phyloP scores from a whole-genome alignment of 2,329 filamentous ascomycete genomes.

The Botrytis elliptica region DNA sequence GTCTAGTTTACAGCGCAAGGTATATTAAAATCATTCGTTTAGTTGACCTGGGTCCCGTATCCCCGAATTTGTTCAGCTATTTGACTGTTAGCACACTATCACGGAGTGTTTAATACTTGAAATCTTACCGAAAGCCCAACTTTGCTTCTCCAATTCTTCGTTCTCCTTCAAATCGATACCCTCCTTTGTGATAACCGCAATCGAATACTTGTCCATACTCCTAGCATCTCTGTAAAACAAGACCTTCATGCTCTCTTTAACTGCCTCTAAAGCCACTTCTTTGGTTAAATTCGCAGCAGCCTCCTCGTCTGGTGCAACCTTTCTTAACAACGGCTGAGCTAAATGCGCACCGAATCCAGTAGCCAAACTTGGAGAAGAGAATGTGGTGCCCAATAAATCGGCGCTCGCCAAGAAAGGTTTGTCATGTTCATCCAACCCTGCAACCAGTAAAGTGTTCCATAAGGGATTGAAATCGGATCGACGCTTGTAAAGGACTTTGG shows the following conservation, averaged over 20 bases:
- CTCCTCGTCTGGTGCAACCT: slow-evolving; percentile 79
- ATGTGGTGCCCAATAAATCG: slow-evolving; percentile 91
- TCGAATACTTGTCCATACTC: slow-evolving; percentile 85
- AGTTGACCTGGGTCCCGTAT: slow-evolving; percentile 79
- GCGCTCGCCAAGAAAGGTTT: slow-evolving; percentile 89
- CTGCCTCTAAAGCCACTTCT: slow-evolving; percentile 75
- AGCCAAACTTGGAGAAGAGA: slow-evolving; percentile 80
- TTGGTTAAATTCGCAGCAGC: slow-evolving; percentile 67
- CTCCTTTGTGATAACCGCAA: slow-evolving; percentile 85
- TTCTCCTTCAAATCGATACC: slow-evolving; percentile 82
- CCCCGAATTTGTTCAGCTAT: slow-evolving; percentile 85
- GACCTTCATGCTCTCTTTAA: slow-evolving; percentile 97
- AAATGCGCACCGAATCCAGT: slow-evolving; percentile 93
- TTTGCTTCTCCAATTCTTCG: slow-evolving; percentile 90
- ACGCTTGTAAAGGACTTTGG: slow-evolving; percentile 93
- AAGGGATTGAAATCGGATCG: slow-evolving; percentile 95
- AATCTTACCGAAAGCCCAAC: slow-evolving; percentile 76
- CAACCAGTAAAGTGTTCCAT: slow-evolving; percentile 94
- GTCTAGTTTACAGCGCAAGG: slow-evolving; percentile 36
- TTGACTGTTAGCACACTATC: slow-evolving; percentile 27
- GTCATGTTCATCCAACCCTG: slow-evolving; percentile 75
- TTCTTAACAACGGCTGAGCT: slow-evolving; percentile 86
- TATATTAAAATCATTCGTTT: slow-evolving; percentile 25
- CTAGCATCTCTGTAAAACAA: slow-evolving; percentile 95
- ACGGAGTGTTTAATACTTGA: background rate